These are phyloP conservation scores for Thermomucor indicae-seudaticae DNA, from an alignment of 371 early-diverging fungal genomes.

Conservation along the genomic window DNA sequence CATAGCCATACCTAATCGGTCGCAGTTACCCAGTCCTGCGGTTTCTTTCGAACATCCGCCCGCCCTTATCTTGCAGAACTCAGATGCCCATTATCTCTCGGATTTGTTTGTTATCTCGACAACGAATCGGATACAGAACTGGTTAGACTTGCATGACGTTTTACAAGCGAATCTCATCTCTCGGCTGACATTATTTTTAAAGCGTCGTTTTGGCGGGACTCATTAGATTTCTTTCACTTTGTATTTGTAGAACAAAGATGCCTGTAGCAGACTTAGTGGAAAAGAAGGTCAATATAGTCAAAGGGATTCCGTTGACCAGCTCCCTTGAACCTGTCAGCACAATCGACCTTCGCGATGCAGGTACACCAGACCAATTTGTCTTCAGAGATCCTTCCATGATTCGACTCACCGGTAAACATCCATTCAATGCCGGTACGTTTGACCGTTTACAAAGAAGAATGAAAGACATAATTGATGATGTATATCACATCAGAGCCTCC, in stretches of 20 bases:
- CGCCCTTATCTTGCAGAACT: too few relatives aligned
- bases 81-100: too few relatives aligned
- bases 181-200: too few relatives aligned
- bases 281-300: not conserved
- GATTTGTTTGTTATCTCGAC: too few relatives aligned
- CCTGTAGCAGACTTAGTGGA: not conserved
- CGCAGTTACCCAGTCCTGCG: too few relatives aligned
- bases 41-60: too few relatives aligned
- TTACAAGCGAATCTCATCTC: too few relatives aligned
- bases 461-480: not conserved
- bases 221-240: not conserved
- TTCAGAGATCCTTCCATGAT: constrained; percentile 41
- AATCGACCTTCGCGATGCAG: constrained; percentile 26
- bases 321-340: not conserved
- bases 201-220: not conserved
- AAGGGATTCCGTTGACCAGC: not conserved
- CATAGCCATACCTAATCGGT: too few relatives aligned
- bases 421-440: constrained; percentile 50
- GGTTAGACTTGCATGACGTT: too few relatives aligned
- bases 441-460: not conserved
- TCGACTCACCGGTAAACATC: constrained; percentile 52
- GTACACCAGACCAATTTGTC: constrained; percentile 48
- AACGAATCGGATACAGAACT: too few relatives aligned
- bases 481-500: constrained; percentile 34
- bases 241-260: not conserved